A percentile compares a stretch with the other conserved stretches of the same genome.
Conservation (phyloP, 2,329 filamentous ascomycete genomes). For the Ophiostoma perfectum region DNA sequence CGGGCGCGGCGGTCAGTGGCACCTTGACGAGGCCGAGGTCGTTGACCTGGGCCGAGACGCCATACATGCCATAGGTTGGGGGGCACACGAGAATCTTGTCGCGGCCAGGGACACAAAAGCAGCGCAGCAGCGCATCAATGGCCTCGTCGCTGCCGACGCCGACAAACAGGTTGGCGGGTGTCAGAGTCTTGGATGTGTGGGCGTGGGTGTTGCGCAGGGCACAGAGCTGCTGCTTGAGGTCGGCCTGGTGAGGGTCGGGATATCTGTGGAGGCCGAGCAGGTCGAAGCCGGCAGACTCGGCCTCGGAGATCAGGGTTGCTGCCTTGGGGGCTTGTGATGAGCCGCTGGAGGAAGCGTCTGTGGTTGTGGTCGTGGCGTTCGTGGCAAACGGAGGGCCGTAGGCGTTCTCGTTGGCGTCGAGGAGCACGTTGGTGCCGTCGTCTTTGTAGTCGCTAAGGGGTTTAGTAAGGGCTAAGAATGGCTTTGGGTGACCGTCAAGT, state of each 20-base stretch:
- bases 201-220: conserved; percentile 76
- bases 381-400: conserved; percentile 72
- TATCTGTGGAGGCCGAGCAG: conserved; percentile 84
- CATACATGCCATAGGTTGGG: conserved; percentile 98
- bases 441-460: conserved; percentile 88
- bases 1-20: conserved; percentile 66
- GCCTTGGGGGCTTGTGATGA: conserved; percentile 63
- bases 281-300: conserved; percentile 58
- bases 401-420: conserved; percentile 97
- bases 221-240: conserved; percentile 83
- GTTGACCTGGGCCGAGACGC: conserved; percentile 89
- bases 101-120: conserved; percentile 80
- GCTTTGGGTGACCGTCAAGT: neutral
- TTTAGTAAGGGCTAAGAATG: neutral
- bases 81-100: conserved; percentile 94
- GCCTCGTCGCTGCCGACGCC: conserved; percentile 96
- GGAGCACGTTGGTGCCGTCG: conserved; percentile 88
- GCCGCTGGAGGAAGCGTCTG: neutral
- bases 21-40: conserved; percentile 81
- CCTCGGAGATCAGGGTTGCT: conserved; percentile 82
- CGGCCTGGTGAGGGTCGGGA: conserved; percentile 87
- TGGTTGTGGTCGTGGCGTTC: conserved; percentile 49
- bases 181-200: conserved; percentile 68
- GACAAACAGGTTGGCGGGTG: conserved; percentile 81
- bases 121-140: conserved; percentile 87